Evolutionary conservation across 768 basidiomycete genomes (phyloP).

Genomic region (Mycena rebaudengoi): DNA sequence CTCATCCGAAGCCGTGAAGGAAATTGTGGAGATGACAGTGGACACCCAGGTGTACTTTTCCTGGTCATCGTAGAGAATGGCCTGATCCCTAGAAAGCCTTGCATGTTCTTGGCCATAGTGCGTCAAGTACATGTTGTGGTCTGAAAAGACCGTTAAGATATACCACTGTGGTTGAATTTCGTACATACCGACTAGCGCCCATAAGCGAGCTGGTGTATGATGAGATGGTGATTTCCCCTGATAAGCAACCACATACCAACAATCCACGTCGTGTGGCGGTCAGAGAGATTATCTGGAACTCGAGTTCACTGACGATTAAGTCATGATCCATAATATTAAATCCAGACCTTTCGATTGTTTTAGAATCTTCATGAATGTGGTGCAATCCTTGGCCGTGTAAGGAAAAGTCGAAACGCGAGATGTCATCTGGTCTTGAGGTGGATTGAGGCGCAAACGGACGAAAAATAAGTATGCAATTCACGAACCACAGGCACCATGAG

Average conservation of each 20-base stretch:
- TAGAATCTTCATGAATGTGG: slow-evolving; percentile 56
- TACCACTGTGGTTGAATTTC: background rate
- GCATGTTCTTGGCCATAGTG: slow-evolving; percentile 64
- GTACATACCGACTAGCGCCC: slow-evolving; percentile 53
- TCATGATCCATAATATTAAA: background rate
- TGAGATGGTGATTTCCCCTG: background rate
- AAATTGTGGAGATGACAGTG: slow-evolving; percentile 44
- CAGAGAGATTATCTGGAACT: slow-evolving; percentile 38
- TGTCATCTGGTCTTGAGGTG: slow-evolving; percentile 63
- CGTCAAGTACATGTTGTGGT: slow-evolving; percentile 56
- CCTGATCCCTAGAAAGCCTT: slow-evolving; percentile 61
- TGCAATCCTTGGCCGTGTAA: slow-evolving; percentile 55
- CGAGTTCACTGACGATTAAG: background rate
- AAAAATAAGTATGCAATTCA: slow-evolving; percentile 16
- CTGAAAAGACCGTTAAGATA: slow-evolving; percentile 39
- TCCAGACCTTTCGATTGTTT: slow-evolving; percentile 50
- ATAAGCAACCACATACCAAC: slow-evolving; percentile 40
- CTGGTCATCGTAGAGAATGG: slow-evolving; percentile 49
- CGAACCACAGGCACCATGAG: slow-evolving; percentile 66
- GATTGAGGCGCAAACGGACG: background rate
- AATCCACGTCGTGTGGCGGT: slow-evolving; percentile 54
- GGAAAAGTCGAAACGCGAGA: slow-evolving; percentile 68
- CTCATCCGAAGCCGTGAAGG: slow-evolving; percentile 53
- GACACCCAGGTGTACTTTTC: slow-evolving; percentile 45
- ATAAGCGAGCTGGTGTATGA: slow-evolving; percentile 52